phyloP scores from a whole-genome alignment of 2,329 filamentous ascomycete genomes.

The Fusarium incarnatum region DNA sequence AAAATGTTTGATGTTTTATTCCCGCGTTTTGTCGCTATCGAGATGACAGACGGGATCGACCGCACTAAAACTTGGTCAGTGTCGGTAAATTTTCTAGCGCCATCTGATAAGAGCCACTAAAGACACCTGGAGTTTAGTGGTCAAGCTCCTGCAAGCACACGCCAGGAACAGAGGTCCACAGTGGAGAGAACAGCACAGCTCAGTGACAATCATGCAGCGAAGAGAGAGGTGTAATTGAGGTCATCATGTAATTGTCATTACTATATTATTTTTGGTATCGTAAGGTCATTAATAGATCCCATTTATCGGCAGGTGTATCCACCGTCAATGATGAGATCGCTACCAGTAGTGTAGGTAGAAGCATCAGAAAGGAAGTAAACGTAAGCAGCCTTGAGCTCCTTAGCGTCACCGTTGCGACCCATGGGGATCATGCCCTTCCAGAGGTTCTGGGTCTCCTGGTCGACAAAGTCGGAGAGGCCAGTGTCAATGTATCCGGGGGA shows the following conservation, averaged over 20 bases:
- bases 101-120: conserved; percentile 28
- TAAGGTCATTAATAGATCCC: conserved; percentile 23
- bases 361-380: conserved; percentile 82
- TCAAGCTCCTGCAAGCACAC: conserved; percentile 13
- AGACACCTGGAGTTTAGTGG: not conserved
- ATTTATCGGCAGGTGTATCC: conserved; percentile 67
- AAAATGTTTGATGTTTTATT: not conserved
- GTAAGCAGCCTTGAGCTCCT: conserved; percentile 82
- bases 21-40: not conserved
- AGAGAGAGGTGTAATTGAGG: not conserved
- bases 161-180: conserved; percentile 26
- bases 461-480: conserved; percentile 74
- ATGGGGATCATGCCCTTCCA: conserved; percentile 82
- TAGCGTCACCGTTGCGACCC: conserved; percentile 73
- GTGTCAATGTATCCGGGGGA: conserved; percentile 77
- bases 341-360: conserved; percentile 78
- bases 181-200: not conserved
- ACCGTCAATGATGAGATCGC: conserved; percentile 78
- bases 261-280: conserved; percentile 28
- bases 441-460: conserved; percentile 73
- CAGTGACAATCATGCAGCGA: too few species aligned
- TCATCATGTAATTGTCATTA: conserved; percentile 34
- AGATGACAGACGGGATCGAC: conserved; percentile 1
- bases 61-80: conserved; percentile 1
- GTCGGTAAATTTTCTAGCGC: conserved; percentile 15